phyloP scores from a whole-genome alignment of 306 rosid genomes.

The Quercus agrifolia region DNA sequence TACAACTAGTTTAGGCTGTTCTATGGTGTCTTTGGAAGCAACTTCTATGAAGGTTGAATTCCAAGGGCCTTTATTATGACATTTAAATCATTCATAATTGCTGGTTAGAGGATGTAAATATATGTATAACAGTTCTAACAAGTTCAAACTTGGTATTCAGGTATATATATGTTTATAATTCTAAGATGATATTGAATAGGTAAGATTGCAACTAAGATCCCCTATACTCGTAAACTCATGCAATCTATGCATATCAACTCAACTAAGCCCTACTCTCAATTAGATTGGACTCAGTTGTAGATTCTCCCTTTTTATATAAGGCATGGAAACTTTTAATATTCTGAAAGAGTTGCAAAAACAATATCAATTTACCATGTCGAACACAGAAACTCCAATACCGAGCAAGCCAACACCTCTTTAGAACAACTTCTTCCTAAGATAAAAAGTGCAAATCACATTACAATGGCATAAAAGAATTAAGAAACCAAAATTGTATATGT shows the following conservation, averaged over 20 bases:
- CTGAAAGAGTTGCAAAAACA: slow-evolving; percentile 5
- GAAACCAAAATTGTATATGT: slow-evolving; percentile 1
- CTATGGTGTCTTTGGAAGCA: neutral
- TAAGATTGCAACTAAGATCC: neutral
- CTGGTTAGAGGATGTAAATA: neutral
- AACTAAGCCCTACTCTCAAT: neutral
- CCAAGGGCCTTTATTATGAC: neutral
- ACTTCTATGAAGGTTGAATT: neutral
- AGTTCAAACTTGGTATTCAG: neutral
- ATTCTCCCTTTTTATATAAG: neutral
- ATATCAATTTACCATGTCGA: slow-evolving; percentile 50
- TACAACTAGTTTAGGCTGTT: neutral
- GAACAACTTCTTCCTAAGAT: slow-evolving; percentile 82
- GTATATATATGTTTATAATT: neutral
- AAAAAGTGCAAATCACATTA: slow-evolving; percentile 30
- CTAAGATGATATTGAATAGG: neutral
- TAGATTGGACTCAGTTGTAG: neutral
- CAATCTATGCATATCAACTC: neutral
- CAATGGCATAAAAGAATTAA: slow-evolving; percentile 1
- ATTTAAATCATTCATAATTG: neutral
- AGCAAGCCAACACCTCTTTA: slow-evolving; percentile 99
- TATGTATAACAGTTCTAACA: neutral
- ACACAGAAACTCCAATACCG: slow-evolving; percentile 85
- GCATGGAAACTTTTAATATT: neutral
- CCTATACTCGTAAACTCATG: neutral